Conservation (phyloP, 352 stramenopile genomes). For the Pythium catenulatum region DNA sequence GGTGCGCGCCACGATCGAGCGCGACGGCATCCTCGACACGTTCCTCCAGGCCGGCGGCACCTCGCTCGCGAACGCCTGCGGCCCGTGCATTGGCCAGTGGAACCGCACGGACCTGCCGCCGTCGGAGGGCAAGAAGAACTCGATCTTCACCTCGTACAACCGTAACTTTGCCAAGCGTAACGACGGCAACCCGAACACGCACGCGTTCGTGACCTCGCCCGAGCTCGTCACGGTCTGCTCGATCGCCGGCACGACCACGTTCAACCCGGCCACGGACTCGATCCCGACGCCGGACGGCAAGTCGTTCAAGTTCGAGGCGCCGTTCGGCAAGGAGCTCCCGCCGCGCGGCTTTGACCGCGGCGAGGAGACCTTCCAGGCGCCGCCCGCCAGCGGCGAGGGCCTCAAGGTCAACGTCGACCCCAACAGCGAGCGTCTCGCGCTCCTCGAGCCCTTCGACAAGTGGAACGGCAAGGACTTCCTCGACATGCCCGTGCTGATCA, state of each 20-base stretch:
- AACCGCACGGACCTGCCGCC: constrained; percentile 93
- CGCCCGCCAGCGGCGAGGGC: constrained; percentile 77
- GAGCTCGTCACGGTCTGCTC: constrained; percentile 95
- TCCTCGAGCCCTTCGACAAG: constrained; percentile 92
- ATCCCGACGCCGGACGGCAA: constrained; percentile 92
- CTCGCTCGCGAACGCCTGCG: constrained; percentile 95
- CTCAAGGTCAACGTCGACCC: constrained; percentile 90
- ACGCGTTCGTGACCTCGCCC: constrained; percentile 96
- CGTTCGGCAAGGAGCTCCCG: constrained; percentile 95
- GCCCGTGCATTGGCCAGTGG: constrained; percentile 97
- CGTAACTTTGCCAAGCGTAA: constrained; percentile 97
- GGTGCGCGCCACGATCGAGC: constrained; percentile 94
- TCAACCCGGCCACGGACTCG: constrained; percentile 94
- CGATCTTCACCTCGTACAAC: constrained; percentile 97
- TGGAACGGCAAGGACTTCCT: constrained; percentile 95
- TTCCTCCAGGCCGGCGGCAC: constrained; percentile 94
- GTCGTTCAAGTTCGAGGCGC: constrained; percentile 94
- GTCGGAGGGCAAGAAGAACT: constrained; percentile 94
- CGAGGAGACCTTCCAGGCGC: constrained; percentile 96
- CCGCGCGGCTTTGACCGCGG: constrained; percentile 93
- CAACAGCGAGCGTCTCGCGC: constrained; percentile 91
- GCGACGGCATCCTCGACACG: constrained; percentile 94
- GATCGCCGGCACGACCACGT: constrained; percentile 94
- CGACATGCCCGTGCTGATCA: constrained; percentile 95
- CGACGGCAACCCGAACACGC: constrained; percentile 95